Base-by-base conservation (phyloP, 306 rosid genomes). In the Prunus kanzakura region DNA sequence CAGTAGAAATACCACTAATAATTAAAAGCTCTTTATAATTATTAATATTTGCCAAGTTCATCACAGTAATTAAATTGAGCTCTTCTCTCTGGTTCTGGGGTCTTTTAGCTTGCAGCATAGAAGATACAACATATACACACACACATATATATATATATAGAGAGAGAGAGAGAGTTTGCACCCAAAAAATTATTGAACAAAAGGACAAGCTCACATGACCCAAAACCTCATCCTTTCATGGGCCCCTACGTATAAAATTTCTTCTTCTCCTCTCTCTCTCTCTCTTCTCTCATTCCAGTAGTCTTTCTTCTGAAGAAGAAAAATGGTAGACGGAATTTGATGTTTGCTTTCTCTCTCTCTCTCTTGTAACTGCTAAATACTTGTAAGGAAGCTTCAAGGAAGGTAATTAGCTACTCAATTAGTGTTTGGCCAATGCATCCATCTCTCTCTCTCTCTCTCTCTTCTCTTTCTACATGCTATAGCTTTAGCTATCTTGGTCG, bases 181-280 rank as follows among this genome's bases (percentile, higher is more conserved):
- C 35, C 41, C 43, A 29, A 62, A 29, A 15, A 62, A 63, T 63
- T 14, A 75, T 49, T 16, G 55, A 64, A 64, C 88, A 86, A 84
- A 91, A 86, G 66, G 93, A 91, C 91, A 79, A 84, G 74, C 47
- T 86, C 94, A 89, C 94, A 89, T 86, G 90, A 84, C 87, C 88
- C 83, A 63, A 79, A 56, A 57, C 82, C 86, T 71, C 93, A 88
- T 85, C 81, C 83, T 16, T 71, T 77, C 81, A 84, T 84, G 92
- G 93, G 83, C 83, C 97, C 90, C 80, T 84, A 83, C 84, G 88
- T 84, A 84, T 80, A 81, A 81, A 82, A 55, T 20, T 64, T 23
- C 66, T 71, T 32, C 71, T 71, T 32, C 27, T 69, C 2, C 79
- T 38, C 75, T 76, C 78, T 3, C 20, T 18, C 71, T 20, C 72